Conservation (phyloP, 78 protist genomes). For the Tieghemostelium lacteum region DNA sequence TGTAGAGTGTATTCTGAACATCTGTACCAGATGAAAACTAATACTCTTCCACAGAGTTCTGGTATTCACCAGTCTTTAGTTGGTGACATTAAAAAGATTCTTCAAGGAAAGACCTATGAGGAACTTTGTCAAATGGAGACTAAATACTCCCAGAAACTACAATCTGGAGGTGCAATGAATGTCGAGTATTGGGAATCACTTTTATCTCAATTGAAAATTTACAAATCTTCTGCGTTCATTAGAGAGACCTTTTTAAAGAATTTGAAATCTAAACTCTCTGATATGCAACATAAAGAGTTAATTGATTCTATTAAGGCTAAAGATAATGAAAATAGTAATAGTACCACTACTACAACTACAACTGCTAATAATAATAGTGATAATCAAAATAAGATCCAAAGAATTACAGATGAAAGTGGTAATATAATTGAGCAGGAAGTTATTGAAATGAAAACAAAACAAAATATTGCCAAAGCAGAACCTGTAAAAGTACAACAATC, state of each 20-base stretch:
- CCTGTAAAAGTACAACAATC: background rate
- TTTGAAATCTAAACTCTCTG: background rate
- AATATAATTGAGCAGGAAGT: background rate
- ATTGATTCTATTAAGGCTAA: background rate
- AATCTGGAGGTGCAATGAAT: slow-evolving; percentile 74
- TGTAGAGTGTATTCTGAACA: background rate
- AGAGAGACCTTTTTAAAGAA: slow-evolving; percentile 6
- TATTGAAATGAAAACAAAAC: background rate
- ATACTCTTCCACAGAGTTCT: background rate
- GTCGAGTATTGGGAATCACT: slow-evolving; percentile 93
- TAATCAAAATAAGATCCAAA: too few species aligned
- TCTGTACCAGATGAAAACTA: background rate
- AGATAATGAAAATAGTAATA: background rate
- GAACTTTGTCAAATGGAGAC: slow-evolving; percentile 76
- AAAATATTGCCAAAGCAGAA: background rate
- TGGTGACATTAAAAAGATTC: slow-evolving; percentile 34
- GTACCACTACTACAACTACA: slow-evolving; percentile 5
- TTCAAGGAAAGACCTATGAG: slow-evolving; percentile 65
- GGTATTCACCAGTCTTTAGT: slow-evolving; percentile 37
- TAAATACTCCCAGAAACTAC: slow-evolving; percentile 48
- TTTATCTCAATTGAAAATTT: slow-evolving; percentile 35
- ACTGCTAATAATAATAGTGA: too few species aligned
- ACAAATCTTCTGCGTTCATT: slow-evolving; percentile 28
- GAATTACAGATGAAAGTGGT: background rate
- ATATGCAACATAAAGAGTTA: slow-evolving; percentile 2